phyloP scores from a whole-genome alignment of 768 basidiomycete genomes.

The Lanmaoa pseudosensibilis region DNA sequence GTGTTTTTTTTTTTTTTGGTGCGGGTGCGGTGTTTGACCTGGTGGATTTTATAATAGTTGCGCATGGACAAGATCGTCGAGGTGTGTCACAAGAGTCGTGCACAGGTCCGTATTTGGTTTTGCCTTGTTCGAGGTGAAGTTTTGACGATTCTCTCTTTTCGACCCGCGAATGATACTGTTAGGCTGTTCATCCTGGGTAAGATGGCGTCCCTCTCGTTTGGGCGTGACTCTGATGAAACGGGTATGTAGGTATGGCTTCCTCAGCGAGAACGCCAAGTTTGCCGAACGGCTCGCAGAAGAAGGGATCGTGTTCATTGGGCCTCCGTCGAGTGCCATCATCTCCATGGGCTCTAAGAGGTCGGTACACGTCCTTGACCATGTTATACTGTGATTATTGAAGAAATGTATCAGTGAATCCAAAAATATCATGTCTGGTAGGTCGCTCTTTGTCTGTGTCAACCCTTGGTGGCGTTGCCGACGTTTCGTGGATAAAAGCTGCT shows the following conservation, averaged over 20 bases:
- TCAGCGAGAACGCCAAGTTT: slow-evolving; percentile 89
- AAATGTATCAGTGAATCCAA: slow-evolving; percentile 74
- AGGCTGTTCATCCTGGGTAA: slow-evolving; percentile 94
- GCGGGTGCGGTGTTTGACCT: slow-evolving; percentile 1
- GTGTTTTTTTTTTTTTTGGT: slow-evolving; percentile 28
- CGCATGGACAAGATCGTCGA: slow-evolving; percentile 87
- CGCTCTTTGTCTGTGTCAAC: neutral
- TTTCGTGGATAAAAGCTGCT: slow-evolving; percentile 53
- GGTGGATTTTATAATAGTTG: slow-evolving; percentile 46
- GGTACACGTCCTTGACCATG: slow-evolving; percentile 2
- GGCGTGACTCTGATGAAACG: neutral
- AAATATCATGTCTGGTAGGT: slow-evolving; percentile 84
- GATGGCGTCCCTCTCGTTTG: neutral
- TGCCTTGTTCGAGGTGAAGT: neutral
- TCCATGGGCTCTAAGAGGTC: slow-evolving; percentile 97
- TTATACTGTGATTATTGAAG: neutral
- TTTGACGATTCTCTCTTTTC: neutral
- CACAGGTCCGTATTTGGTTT: slow-evolving; percentile 57
- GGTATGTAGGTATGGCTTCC: slow-evolving; percentile 72
- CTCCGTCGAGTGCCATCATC: slow-evolving; percentile 81
- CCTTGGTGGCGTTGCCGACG: slow-evolving; percentile 1
- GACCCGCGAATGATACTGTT: neutral
- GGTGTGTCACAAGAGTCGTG: slow-evolving; percentile 76
- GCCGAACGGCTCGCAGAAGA: slow-evolving; percentile 70
- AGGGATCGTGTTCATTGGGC: slow-evolving; percentile 89